These are phyloP conservation scores for Pythium scleroteichum DNA, from an alignment of 352 stramenopile species.

Conservation along the genomic window DNA sequence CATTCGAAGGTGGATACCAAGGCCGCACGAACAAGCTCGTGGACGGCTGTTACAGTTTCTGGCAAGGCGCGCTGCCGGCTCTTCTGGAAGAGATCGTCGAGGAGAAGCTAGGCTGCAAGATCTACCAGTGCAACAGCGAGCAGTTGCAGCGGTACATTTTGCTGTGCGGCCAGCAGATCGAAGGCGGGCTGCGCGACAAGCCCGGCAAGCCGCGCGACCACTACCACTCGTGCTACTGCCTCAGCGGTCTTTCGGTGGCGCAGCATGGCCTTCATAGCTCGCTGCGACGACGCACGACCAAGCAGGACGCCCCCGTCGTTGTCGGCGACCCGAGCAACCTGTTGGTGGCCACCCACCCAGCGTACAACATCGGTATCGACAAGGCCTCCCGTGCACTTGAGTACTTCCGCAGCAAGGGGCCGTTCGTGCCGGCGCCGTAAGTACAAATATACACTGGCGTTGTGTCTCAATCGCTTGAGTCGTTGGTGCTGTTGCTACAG, in stretches of 20 bases:
- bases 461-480: constrained; percentile 11
- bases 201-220: constrained; percentile 95
- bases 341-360: constrained; percentile 84
- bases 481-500: constrained; percentile 29
- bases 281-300: constrained; percentile 26
- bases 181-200: constrained; percentile 94
- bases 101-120: constrained; percentile 33
- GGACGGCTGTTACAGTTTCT: constrained; percentile 99
- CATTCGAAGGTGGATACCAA: constrained; percentile 90
- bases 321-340: constrained; percentile 68
- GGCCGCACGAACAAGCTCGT: constrained; percentile 99
- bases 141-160: constrained; percentile 93
- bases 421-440: constrained; percentile 41
- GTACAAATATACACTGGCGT: background rate
- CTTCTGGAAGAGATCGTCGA: constrained; percentile 65
- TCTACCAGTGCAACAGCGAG: constrained; percentile 72
- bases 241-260: constrained; percentile 94
- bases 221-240: constrained; percentile 99
- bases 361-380: constrained; percentile 92
- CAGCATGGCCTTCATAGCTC: constrained; percentile 72
- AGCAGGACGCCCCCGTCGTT: constrained; percentile 40
- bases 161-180: constrained; percentile 93
- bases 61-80: constrained; percentile 92
- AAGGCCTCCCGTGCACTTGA: constrained; percentile 70
- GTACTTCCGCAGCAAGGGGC: constrained; percentile 66